Base-by-base conservation (phyloP, 1,139 yeast genomes). In the Lodderomyces beijingensis region DNA sequence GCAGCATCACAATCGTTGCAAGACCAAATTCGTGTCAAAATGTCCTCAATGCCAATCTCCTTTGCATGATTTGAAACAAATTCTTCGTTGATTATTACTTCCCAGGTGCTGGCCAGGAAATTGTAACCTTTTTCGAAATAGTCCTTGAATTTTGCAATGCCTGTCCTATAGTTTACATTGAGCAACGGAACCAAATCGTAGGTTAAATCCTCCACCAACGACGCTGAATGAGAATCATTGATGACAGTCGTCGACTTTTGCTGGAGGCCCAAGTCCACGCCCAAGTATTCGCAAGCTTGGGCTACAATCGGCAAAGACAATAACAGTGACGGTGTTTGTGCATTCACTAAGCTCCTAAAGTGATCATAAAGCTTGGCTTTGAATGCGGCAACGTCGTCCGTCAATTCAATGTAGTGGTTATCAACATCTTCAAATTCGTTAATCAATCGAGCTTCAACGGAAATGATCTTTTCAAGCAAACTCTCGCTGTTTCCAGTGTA, bases 351-450 rank as follows among this genome's bases (percentile, higher is more conserved):
- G n/a, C 25, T 11, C 16, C 23, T 36, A 36, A 61, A 59, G 14
- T 48, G 46, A 3, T 29, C 23, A n/a, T 41, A 38, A 34, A 64
- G 45, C 1, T 39, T 31, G 2, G 25, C 23, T 37, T 56, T 62
- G 40, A 57, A 65, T 3, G 43, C 44, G 5, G 32, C 28, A 26
- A 73, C 50, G 12, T 69, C 70, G 2, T 54, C 52, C 11, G 60
- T 58, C 36, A 70, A 53, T 25, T 59, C 64, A 26, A 68, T 47
- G 44, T 72, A 73, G 39, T 66, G 68, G 32, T 68, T 61, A 30
- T 73, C 78, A 18, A 75, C 54, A 41, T 75, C 77, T 45, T 73
- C 73, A 33, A 77, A 65, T 48, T 70, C 72, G 30, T 67, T 58
- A 13, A 75, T 54, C 40, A 77, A 45, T 17, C 59, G 54, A 1